A percentile compares a stretch with the other conserved stretches of the same genome.
Evolutionary conservation across 2,329 filamentous ascomycete genomes (phyloP).

Genomic region (Stachybotrys chartarum): DNA sequence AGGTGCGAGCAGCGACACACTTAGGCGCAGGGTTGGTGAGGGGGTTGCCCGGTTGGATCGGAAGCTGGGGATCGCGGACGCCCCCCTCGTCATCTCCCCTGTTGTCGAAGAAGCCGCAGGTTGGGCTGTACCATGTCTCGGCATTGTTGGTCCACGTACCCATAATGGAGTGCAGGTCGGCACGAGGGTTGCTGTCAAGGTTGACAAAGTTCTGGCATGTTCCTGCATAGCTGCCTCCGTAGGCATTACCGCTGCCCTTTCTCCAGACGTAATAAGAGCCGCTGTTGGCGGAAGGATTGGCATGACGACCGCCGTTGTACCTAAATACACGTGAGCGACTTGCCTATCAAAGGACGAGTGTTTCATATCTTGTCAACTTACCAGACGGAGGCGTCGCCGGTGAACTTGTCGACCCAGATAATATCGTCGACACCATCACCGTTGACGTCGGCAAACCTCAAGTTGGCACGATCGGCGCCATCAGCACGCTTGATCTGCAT

Average conservation of each 20-base stretch:
- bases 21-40: too few species aligned
- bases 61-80: background rate
- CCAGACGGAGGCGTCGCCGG: conserved; percentile 20
- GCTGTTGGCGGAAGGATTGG: background rate
- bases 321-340: background rate
- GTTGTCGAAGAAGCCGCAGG: conserved; percentile 7
- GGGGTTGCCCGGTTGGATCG: background rate
- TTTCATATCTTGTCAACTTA: background rate
- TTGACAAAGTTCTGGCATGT: conserved; percentile 14
- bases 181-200: conserved; percentile 16
- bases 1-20: too few species aligned
- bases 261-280: conserved; percentile 11
- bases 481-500: conserved; percentile 21
- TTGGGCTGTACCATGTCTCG: conserved; percentile 36
- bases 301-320: conserved; percentile 16
- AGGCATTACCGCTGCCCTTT: background rate
- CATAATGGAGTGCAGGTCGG: conserved; percentile 10
- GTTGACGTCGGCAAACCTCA: conserved; percentile 30
- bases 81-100: background rate
- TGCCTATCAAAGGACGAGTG: background rate
- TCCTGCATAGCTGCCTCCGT: conserved; percentile 1
- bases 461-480: conserved; percentile 24
- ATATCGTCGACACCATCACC: conserved; percentile 20
- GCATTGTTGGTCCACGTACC: conserved; percentile 3
- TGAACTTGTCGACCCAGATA: conserved; percentile 26